Evolutionary conservation across 768 basidiomycete genomes (phyloP).

Genomic region (Auriscalpium orientale): DNA sequence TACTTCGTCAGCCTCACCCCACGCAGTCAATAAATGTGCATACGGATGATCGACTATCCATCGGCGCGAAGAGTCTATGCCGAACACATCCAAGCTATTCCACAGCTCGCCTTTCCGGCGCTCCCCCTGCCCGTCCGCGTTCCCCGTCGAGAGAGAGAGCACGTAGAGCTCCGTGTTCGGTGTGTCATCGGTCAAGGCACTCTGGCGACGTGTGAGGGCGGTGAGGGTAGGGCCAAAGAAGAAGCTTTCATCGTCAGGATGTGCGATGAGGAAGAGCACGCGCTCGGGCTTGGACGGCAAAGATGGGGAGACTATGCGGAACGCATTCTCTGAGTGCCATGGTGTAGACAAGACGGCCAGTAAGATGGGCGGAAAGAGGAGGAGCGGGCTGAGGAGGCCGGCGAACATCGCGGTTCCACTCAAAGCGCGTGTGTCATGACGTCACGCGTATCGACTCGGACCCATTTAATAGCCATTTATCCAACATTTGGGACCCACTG

Average conservation of each 20-base stretch:
- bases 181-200: background rate
- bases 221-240: constrained; percentile 87
- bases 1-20: constrained; percentile 14
- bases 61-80: constrained; percentile 46
- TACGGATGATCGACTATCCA: constrained; percentile 68
- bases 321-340: background rate
- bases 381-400: background rate
- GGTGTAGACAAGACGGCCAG: background rate
- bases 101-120: constrained; percentile 51
- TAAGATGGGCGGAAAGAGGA: background rate
- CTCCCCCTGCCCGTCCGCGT: constrained; percentile 71
- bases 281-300: background rate
- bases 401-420: background rate
- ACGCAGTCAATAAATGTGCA: background rate
- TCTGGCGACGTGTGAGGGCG: constrained; percentile 28
- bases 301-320: background rate
- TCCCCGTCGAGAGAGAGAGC: constrained; percentile 70
- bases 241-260: constrained; percentile 92
- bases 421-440: no score
- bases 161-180: constrained; percentile 33
- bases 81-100: constrained; percentile 59
- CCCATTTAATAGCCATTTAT: no score
- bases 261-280: constrained; percentile 76
- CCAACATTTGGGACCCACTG: no score
- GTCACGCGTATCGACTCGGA: no score